Base-by-base conservation (phyloP, 202 grass and related monocot genomes). In the Schoenoplectus triqueter region DNA sequence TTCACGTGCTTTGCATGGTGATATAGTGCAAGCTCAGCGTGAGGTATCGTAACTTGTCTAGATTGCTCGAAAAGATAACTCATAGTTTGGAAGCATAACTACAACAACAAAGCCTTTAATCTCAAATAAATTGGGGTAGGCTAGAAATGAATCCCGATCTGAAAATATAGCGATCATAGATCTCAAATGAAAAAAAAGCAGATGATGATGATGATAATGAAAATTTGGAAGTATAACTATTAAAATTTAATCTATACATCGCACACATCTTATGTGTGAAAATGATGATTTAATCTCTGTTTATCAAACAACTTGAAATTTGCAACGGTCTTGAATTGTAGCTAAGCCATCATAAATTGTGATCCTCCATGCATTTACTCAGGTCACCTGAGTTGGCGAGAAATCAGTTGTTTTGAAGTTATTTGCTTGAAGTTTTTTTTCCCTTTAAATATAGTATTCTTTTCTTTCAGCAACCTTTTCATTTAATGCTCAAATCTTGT, bases 1-100 rank as follows among this genome's bases (percentile, higher is more conserved):
- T 65, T 83, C 96, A 48, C 88, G 92, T 69, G 96, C 96, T 60
- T 92, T 99, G 88, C 93, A 99, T 89, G 96, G 96, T 80, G 96
- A 99, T 70, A 80, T 99, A 57, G 87, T 73, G 2, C 96, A 99
- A 88, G 84, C 91, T 87, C 96, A 94, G 46, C 96, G 96, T 82
- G 96, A 99, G 88, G 96, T 99, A 90, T 31, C 31, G 0, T 31
- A 31, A 31, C 31, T 31, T 31, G 31, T 31, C 31, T 31, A 31
- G 31, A 31, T 31, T 31, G 31, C 31, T 31, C 31, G 31, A 31
- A 31, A 31, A 31, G 31, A 31, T 31, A 31, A 31, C 31, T 31
- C 31, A 31, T 31, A 31, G 31, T 60, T 14, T 6, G 5, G 56
- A 10, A 80, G 9, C 64, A 11, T 6, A 2, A 66, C 22, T 13